Evolutionary conservation across 495 filamentous ascomycete species (phyloP), one percentile per base, ranked within the genome.

Genomic region (Penicillium verhagenii): DNA sequence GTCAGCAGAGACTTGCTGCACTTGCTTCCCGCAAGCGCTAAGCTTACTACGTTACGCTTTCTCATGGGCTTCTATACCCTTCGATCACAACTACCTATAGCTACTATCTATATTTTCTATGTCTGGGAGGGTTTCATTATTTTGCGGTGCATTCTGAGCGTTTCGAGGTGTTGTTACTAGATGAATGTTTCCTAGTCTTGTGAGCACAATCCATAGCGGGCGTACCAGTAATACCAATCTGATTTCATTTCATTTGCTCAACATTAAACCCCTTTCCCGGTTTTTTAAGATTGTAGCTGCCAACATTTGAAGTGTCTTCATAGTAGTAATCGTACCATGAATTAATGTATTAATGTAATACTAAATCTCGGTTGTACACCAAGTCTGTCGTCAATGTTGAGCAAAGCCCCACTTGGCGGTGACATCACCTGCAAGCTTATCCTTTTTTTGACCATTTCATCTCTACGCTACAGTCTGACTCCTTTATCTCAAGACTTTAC

Each of bases 1-100:
- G 81, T 26, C 82, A 75, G 73, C 71, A 72, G 58, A 81, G 72
- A 50, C 56, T 84, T 53, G 66, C 68, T 40, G 65, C 64, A 25
- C 67, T 84, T 61, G 79, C 80, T 33, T 66, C 68, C 9, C 73
- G 70, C 54, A 67, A 66, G 52, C 66, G 63, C 14, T 72, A 48
- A 65, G 40, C 47, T 40, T 49, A 13, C 29, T 50, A 26, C 25
- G n/a, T n/a, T n/a, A n/a, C 1, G 3, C 8, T 1, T 29, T n/a
- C 4, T 16, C 29, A n/a, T n/a, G n/a, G 33, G 21, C 35, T 25
- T 37, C 6, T 18, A 35, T 13, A 20, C 20, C 5, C 18, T 16
- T 47, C 14, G 16, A 47, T 14, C 16, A 19, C 20, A 28, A 9
- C 14, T 48, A n/a, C 26, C 23, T 48, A 50, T 21, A 60, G 33